A percentile compares a stretch with the other conserved stretches of the same genome.
Conservation (phyloP, 2,329 filamentous ascomycete genomes). For the Fusarium brevicatenulatum region DNA sequence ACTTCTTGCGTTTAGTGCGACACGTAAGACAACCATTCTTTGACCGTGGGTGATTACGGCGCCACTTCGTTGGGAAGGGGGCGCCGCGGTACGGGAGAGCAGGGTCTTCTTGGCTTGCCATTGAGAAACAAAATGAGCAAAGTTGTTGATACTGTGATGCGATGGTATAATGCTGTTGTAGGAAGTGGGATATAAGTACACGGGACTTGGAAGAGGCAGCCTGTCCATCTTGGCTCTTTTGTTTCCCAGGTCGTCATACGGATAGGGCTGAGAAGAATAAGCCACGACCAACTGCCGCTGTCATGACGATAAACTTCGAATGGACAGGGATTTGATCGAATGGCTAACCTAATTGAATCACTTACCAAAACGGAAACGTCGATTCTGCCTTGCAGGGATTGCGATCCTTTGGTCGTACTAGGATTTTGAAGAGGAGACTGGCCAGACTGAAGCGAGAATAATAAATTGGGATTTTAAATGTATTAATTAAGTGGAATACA, state of each 20-base stretch:
- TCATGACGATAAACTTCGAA: background rate
- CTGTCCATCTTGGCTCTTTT: background rate
- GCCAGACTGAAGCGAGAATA: background rate
- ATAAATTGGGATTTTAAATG: background rate
- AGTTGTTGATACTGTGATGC: background rate
- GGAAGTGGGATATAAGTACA: background rate
- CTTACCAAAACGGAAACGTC: background rate
- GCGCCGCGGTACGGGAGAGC: background rate
- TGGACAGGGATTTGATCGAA: background rate
- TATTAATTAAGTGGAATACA: fast-evolving
- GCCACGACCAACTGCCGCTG: background rate
- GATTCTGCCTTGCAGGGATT: background rate
- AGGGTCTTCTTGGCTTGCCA: background rate
- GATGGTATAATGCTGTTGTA: background rate
- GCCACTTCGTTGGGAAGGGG: slow-evolving; percentile 15
- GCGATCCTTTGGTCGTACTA: background rate
- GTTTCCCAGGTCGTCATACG: background rate
- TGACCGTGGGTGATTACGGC: slow-evolving; percentile 12
- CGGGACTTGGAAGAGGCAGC: background rate
- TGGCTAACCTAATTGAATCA: background rate
- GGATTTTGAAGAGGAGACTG: background rate
- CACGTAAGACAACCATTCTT: slow-evolving; percentile 14
- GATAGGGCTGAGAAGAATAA: background rate
- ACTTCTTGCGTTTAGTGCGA: slow-evolving; percentile 20
- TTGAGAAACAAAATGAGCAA: background rate